Evolutionary conservation across 352 stramenopile species (phyloP).

Genomic region (Phytophthora gonapodyides): DNA sequence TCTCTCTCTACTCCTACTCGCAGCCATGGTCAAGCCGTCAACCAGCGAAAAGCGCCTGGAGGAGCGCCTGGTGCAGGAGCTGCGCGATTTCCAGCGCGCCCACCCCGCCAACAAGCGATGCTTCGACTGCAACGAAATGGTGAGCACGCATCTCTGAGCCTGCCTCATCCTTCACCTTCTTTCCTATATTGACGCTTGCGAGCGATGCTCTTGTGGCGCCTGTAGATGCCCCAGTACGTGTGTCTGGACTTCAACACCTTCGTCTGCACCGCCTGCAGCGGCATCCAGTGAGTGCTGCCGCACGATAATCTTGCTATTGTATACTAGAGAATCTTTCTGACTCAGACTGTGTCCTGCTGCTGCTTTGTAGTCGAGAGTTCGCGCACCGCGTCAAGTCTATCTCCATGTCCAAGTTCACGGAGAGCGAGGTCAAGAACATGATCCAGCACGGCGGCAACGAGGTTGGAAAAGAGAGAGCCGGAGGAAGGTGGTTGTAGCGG

Average conservation of each 20-base stretch:
- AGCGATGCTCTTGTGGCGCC: conserved; percentile 9
- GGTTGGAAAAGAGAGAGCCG: conserved; percentile 29
- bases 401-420: conserved; percentile 93
- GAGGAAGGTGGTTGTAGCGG: not conserved
- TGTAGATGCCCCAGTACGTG: conserved; percentile 91
- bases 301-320: not conserved
- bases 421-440: conserved; percentile 91
- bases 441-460: conserved; percentile 91
- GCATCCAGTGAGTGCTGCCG: conserved; percentile 85
- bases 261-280: conserved; percentile 93
- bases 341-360: conserved; percentile 4
- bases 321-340: not conserved
- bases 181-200: conserved; percentile 6
- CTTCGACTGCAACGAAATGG: conserved; percentile 93
- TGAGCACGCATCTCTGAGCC: conserved; percentile 10
- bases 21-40: conserved; percentile 34
- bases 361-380: conserved; percentile 82
- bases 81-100: conserved; percentile 86
- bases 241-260: conserved; percentile 95
- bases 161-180: not conserved
- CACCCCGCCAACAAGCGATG: conserved; percentile 76
- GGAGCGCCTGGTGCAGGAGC: conserved; percentile 81
- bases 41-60: conserved; percentile 81
- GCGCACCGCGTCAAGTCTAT: conserved; percentile 94
- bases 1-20: not conserved